Percentiles rank a stretch among this genome's conserved stretches.
Evolutionary conservation across 108 stramenopile genomes (phyloP).

Genomic region (Cyclotella kingstonii): DNA sequence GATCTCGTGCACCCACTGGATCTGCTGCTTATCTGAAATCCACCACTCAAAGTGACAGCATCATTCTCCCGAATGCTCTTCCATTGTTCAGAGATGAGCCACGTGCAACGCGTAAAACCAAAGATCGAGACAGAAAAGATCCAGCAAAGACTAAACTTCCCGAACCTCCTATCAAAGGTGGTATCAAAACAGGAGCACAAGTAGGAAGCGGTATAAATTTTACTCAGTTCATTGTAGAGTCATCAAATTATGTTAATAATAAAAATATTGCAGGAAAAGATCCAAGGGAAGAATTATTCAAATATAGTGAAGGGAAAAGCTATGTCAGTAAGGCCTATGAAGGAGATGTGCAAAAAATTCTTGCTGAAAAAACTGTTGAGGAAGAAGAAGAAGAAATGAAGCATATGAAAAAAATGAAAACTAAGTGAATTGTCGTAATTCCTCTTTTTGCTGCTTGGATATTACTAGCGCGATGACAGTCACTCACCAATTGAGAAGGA

Average conservation of each 20-base stretch:
- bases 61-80: constrained; percentile 67
- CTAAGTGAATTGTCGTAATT: constrained; percentile 15
- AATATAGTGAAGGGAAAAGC: constrained; percentile 71
- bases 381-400: constrained; percentile 75
- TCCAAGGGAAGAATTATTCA: constrained; percentile 78
- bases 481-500: too few species aligned
- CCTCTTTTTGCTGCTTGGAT: too few species aligned
- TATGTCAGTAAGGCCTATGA: constrained; percentile 52
- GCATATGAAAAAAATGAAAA: constrained; percentile 22
- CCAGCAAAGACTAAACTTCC: constrained; percentile 61
- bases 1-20: constrained; percentile 69
- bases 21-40: constrained; percentile 50
- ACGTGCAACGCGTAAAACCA: constrained; percentile 51
- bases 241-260: constrained; percentile 43
- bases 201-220: constrained; percentile 51
- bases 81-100: constrained; percentile 69
- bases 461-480: too few species aligned
- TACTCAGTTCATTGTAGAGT: constrained; percentile 62
- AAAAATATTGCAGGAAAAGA: constrained; percentile 81
- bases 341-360: constrained; percentile 59
- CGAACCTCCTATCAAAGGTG: constrained; percentile 71
- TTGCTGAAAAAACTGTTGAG: constrained; percentile 79
- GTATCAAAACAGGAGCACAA: constrained; percentile 62
- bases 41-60: constrained; percentile 39
- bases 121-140: constrained; percentile 56